Base-by-base conservation (phyloP, 1,284 basidiomycete species). In the Pascua sp. region DNA sequence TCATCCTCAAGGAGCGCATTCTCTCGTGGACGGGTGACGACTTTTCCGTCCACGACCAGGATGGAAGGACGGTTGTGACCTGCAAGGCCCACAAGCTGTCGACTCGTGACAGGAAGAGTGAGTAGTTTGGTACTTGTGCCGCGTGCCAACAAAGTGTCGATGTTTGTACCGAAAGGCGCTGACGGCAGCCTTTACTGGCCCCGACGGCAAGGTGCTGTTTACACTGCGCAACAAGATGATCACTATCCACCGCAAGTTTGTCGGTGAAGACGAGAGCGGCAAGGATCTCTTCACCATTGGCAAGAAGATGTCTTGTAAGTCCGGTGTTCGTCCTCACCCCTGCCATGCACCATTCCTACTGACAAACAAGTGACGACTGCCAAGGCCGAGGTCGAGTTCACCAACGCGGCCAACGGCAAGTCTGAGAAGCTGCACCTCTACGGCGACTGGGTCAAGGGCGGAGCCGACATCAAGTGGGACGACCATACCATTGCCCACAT, bases 361-460 rank as follows among this genome's bases (percentile, higher is more conserved):
- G 24, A 32, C 24, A 32, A 3, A 32, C 24, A 32, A 32, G 24
- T 32, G 24, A 32, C 24, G 24, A 32, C 24, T 32, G 24, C 24
- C 3, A 32, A 32, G 24, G 24, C 24, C 69, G 56, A 67, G 45
- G 71, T 71, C 8, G 63, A 57, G 1, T 76, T 76, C 53, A 60
- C 42, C n/a, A 73, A 75, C 59, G 53, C 56, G 4, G 49, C 68
- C 10, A 70, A 70, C n/a, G 57, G 59, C 2, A 54, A 59, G 24
- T 53, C 53, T 7, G 53, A 65, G 8, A 62, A 61, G 7, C 64
- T 76, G 44, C 61, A 65, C 12, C 62, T 72, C 5, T 51, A 58
- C 2, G 72, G 72, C 17, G 67, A 73, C 53, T 68, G 71, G 60
- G 70, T 65, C 67, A 68, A 67, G 4, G 70, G 71, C 11, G 67